Conservation (phyloP, 352 stramenopile species). For the Pythium coloratum region DNA sequence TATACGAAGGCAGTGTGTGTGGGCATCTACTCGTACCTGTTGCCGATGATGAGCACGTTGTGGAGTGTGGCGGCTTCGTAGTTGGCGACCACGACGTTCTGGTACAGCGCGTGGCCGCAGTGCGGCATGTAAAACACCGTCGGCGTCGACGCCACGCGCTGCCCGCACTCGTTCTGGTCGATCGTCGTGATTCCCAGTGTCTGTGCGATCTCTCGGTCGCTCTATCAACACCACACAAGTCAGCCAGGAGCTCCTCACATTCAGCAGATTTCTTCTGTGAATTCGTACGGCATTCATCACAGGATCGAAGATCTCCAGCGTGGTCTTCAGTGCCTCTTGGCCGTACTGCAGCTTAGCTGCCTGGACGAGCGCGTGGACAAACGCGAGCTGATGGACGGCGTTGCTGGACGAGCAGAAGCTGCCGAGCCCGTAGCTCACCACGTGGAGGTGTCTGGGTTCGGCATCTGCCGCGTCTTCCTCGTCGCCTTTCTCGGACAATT, state of each 20-base stretch:
- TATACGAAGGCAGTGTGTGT: neutral
- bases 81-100: conserved; percentile 88
- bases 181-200: conserved; percentile 48
- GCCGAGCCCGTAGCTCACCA: conserved; percentile 74
- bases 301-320: conserved; percentile 65
- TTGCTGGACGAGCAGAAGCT: conserved; percentile 77
- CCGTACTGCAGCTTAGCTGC: conserved; percentile 20
- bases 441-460: conserved; percentile 11
- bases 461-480: neutral
- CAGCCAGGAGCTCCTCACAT: neutral
- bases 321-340: conserved; percentile 3
- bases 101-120: conserved; percentile 83
- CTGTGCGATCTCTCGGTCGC: conserved; percentile 50
- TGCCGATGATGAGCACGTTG: conserved; percentile 81
- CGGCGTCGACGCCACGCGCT: conserved; percentile 31
- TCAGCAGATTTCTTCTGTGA: too few species aligned
- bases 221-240: conserved; percentile 28
- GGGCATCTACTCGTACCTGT: conserved; percentile 50
- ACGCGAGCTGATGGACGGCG: conserved; percentile 75
- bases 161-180: conserved; percentile 62
- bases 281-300: conserved; percentile 71
- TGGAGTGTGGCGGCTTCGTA: conserved; percentile 40
- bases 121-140: conserved; percentile 94
- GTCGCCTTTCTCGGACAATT: conserved; percentile 1
- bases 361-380: conserved; percentile 45